A percentile compares a stretch with the other conserved stretches of the same genome.
Evolutionary conservation across 306 rosid species (phyloP).

Genomic region (Oemleria cerasiformis): DNA sequence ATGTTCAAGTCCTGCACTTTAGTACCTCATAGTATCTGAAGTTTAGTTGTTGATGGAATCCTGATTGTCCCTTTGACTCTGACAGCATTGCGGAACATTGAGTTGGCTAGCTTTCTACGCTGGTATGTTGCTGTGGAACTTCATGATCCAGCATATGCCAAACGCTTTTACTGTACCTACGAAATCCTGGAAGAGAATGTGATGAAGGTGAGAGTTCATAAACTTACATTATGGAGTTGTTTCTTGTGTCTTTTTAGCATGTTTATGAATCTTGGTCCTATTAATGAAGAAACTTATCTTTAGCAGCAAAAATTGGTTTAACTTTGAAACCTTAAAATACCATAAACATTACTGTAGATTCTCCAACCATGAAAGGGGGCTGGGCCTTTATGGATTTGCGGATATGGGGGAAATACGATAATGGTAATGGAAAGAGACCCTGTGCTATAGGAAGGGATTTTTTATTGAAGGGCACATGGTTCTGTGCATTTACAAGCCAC

Average conservation of each 20-base stretch:
- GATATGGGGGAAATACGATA: no score
- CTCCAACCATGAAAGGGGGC: background rate
- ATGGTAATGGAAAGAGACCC: background rate
- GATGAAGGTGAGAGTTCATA: conserved; percentile 72
- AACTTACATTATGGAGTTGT: conserved; percentile 14
- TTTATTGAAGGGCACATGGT: background rate
- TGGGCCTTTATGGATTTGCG: background rate
- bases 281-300: background rate
- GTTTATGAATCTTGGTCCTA: background rate
- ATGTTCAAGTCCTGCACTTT: conserved; percentile 23
- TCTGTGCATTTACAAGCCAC: background rate
- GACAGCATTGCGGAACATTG: conserved; percentile 83
- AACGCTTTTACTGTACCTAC: conserved; percentile 82
- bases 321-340: conserved; percentile 2
- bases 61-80: conserved; percentile 35
- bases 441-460: background rate
- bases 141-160: conserved; percentile 91
- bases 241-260: conserved; percentile 10
- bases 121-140: conserved; percentile 98
- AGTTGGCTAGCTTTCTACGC: conserved; percentile 98
- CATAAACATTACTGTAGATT: background rate
- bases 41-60: conserved; percentile 24
- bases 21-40: conserved; percentile 23
- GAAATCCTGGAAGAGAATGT: conserved; percentile 94
- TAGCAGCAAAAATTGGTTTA: background rate